These are phyloP conservation scores for Seiridium cupressi DNA, from an alignment of 2,329 filamentous ascomycete species.

Conservation along the genomic window DNA sequence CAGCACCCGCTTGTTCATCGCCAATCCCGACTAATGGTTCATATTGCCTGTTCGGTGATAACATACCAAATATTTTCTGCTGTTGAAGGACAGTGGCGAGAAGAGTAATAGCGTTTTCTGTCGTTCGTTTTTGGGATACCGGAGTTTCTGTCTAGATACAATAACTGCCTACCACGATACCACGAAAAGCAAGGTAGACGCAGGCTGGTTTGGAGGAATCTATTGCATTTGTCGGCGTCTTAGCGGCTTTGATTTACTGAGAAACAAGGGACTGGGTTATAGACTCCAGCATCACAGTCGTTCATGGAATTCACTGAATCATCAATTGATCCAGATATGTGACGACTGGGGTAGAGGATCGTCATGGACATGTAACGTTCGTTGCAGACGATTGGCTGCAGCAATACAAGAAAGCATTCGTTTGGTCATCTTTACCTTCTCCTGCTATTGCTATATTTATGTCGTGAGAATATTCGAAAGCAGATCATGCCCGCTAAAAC, in stretches of 20 bases:
- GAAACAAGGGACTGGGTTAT: neutral
- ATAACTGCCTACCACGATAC: slow-evolving; percentile 7
- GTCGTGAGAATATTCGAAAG: no score
- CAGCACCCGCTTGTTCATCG: slow-evolving; percentile 74
- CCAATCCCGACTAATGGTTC: slow-evolving; percentile 68
- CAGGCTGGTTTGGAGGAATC: slow-evolving; percentile 5
- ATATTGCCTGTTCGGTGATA: neutral
- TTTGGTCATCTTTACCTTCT: neutral
- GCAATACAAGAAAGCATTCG: neutral
- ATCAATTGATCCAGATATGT: no score
- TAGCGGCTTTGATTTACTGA: neutral
- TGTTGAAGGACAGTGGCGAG: neutral
- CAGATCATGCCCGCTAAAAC: no score
- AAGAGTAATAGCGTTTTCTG: neutral
- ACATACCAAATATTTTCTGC: neutral
- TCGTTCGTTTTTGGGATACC: slow-evolving; percentile 6
- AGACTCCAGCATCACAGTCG: neutral
- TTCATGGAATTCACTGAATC: neutral
- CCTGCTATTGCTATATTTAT: neutral
- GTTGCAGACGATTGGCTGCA: neutral
- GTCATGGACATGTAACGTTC: neutral
- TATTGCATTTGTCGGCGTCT: slow-evolving; percentile 4
- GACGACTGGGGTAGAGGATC: neutral
- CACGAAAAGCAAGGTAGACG: slow-evolving; percentile 6
- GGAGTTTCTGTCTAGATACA: slow-evolving; percentile 5